phyloP scores from a whole-genome alignment of 495 filamentous ascomycete species.

The Penicillium steckii region DNA sequence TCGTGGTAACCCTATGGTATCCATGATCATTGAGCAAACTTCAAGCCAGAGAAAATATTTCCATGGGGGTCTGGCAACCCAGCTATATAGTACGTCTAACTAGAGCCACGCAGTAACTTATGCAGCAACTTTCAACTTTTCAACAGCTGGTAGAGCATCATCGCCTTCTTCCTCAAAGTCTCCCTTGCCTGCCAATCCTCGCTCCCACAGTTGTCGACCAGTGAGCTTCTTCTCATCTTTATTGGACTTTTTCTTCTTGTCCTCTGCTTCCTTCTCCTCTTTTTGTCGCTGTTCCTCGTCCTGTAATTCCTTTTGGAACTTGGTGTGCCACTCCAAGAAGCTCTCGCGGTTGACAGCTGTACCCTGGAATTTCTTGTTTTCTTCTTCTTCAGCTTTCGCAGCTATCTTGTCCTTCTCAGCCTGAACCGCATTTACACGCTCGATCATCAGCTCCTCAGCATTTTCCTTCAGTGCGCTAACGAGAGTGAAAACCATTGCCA shows the following conservation, averaged over 20 bases:
- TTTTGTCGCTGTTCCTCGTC: constrained; percentile 60
- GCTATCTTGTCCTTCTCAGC: constrained; percentile 62
- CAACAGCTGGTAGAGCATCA: constrained; percentile 56
- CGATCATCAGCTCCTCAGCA: constrained; percentile 73
- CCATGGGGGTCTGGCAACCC: constrained; percentile 12
- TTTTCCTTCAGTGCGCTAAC: constrained; percentile 82
- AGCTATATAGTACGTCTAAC: constrained; percentile 9
- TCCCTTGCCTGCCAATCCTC: constrained; percentile 69
- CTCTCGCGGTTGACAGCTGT: constrained; percentile 79
- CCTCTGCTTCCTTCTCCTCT: constrained; percentile 71
- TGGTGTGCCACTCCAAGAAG: constrained; percentile 77
- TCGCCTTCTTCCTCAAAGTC: constrained; percentile 70
- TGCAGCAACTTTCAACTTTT: constrained; percentile 66
- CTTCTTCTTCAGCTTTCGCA: constrained; percentile 76
- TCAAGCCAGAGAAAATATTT: constrained; percentile 14
- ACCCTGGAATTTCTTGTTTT: constrained; percentile 96
- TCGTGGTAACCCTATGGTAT: no score
- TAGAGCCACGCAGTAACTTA: constrained; percentile 28
- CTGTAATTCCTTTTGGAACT: constrained; percentile 77
- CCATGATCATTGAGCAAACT: neutral
- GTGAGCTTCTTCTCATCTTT: constrained; percentile 67
- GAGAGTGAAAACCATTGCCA: constrained; percentile 97
- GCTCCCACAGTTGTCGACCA: constrained; percentile 82
- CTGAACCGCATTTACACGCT: constrained; percentile 63
- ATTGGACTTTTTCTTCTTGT: constrained; percentile 64